These are phyloP conservation scores for Strobilomyces dryophilus DNA, from an alignment of 768 basidiomycete genomes.

Conservation along the genomic window DNA sequence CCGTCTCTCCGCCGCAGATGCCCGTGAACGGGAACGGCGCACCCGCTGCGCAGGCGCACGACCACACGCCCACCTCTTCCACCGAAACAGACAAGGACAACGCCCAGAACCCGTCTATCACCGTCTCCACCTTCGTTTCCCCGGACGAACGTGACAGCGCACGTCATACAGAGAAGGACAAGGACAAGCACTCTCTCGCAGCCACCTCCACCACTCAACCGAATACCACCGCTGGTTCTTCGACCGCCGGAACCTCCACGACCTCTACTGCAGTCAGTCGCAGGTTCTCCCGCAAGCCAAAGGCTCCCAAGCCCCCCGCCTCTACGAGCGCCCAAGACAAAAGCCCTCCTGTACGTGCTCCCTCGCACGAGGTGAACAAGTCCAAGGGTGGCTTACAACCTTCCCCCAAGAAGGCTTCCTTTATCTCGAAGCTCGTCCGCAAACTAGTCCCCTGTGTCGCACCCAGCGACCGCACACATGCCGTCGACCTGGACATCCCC, in stretches of 20 bases:
- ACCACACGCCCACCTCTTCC: slow-evolving; percentile 27
- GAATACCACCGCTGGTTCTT: slow-evolving; percentile 28
- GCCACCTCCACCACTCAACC: slow-evolving; percentile 42
- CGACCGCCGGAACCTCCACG: slow-evolving; percentile 21
- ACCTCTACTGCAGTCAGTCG: slow-evolving; percentile 20
- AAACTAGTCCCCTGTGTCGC: slow-evolving; percentile 65
- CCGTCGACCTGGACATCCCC: slow-evolving; percentile 38
- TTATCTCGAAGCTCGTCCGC: slow-evolving; percentile 56
- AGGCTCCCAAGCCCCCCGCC: slow-evolving; percentile 13
- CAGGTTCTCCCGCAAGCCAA: slow-evolving; percentile 30
- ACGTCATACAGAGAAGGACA: slow-evolving; percentile 36
- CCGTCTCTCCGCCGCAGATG: slow-evolving; percentile 15
- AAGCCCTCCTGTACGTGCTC: slow-evolving; percentile 31
- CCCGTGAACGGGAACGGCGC: slow-evolving; percentile 26
- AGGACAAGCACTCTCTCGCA: slow-evolving; percentile 44
- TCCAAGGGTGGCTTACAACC: slow-evolving; percentile 32
- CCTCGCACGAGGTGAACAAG: slow-evolving; percentile 32
- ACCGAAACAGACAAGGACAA: slow-evolving; percentile 37
- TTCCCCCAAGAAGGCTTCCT: slow-evolving; percentile 44
- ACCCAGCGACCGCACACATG: slow-evolving; percentile 45
- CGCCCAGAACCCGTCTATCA: slow-evolving; percentile 31
- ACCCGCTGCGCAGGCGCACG: slow-evolving; percentile 26
- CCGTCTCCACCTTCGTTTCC: slow-evolving; percentile 31
- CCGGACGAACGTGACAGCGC: slow-evolving; percentile 32
- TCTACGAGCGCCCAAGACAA: slow-evolving; percentile 23